A percentile compares a stretch with the other conserved stretches of the same genome.
Evolutionary conservation across 108 stramenopile species (phyloP).

Genomic region (Cyclotella sp.): DNA sequence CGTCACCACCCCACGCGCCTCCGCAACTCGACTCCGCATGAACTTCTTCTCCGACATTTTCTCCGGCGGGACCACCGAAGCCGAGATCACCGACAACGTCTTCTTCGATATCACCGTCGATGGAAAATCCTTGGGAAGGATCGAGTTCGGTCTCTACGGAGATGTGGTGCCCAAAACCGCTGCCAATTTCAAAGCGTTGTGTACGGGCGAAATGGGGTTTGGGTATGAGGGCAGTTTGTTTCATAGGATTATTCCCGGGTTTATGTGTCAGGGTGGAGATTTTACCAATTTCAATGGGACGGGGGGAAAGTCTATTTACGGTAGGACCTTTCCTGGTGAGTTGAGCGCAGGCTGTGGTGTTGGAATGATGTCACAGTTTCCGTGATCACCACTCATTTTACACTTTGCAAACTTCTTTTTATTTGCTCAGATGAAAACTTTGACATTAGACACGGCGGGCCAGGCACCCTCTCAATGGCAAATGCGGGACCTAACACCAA

Average conservation of each 20-base stretch:
- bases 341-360: constrained; percentile 43
- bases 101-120: constrained; percentile 90
- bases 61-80: constrained; percentile 60
- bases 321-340: constrained; percentile 79
- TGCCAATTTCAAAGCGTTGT: constrained; percentile 85
- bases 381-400: constrained; percentile 52
- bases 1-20: background rate
- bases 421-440: constrained; percentile 80
- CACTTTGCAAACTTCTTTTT: background rate
- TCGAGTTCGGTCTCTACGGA: constrained; percentile 94
- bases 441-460: constrained; percentile 78
- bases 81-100: constrained; percentile 88
- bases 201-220: constrained; percentile 88
- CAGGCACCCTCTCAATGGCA: constrained; percentile 70
- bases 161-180: constrained; percentile 88
- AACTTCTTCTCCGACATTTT: constrained; percentile 50
- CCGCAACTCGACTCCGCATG: constrained; percentile 23
- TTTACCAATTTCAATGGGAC: constrained; percentile 88
- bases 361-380: too few species aligned
- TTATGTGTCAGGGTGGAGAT: constrained; percentile 94
- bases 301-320: constrained; percentile 92
- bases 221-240: constrained; percentile 89
- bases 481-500: constrained; percentile 67
- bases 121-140: constrained; percentile 73
- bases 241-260: constrained; percentile 89